Evolutionary conservation across 164 flowering plant species (phyloP), one percentile per base, ranked within the genome.

Genomic region (Dillenia suffruticosa): DNA sequence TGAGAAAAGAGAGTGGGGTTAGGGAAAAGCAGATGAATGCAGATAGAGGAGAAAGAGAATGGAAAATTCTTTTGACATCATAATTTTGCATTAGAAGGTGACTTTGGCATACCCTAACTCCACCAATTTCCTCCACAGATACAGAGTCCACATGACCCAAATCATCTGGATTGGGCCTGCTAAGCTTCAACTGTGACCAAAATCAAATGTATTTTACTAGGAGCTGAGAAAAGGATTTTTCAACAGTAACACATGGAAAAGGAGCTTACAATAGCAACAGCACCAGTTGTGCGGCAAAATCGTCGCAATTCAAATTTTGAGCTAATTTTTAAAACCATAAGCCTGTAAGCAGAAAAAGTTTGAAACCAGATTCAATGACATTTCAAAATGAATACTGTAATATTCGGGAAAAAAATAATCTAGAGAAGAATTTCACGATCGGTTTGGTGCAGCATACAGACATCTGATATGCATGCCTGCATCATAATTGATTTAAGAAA

Each of bases 71-170:
- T 6, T 9, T 61, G 61, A 40, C 12, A 53, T 61, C 63, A 22
- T 16, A 16, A n/a, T 32, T 46, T 16, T 12, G 49, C 48, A 3
- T 12, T 24, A 14, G 6, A 13, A 56, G 44, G 19, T 40, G n/a
- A 14, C 22, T 45, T 26, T 11, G 24, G 52, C 75, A 49, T 82
- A 94, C 97, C 86, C 88, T 82, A 54, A 54, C 74, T 74, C 97
- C 97, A 61, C 97, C 98, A 76, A 94, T 83, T 74, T 94, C 98
- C 76, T 91, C 96, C 63, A 94, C 97, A 13, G 96, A 89, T 55
- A 94, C 66, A 56, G 84, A 94, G 71, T 91, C 97, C 22, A 83
- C 95, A 79, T 86, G 77, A 64, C 98, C 98, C 45, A 94, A 71
- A 52, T 94, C 96, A 76, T 89, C 96, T 10, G 90, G 86, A 59